These are phyloP conservation scores for Biscutella auriculata DNA, from an alignment of 441 rosid genomes.

Conservation along the genomic window DNA sequence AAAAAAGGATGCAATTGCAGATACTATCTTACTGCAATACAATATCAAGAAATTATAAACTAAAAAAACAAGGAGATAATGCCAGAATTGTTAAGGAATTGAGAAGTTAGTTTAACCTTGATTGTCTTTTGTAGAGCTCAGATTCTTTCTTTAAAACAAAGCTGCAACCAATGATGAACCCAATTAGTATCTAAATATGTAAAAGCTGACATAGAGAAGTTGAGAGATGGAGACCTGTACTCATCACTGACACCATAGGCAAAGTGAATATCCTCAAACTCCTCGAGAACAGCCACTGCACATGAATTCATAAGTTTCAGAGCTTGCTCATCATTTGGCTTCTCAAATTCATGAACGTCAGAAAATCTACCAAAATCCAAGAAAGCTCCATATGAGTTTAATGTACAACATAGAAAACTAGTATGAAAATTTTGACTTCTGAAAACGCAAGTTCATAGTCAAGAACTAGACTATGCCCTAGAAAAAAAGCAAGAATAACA, in stretches of 20 bases:
- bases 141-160: conserved; percentile 64
- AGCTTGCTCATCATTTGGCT: conserved; percentile 82
- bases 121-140: conserved; percentile 43
- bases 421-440: background rate
- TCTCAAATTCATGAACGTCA: conserved; percentile 77
- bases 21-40: conserved; percentile 45
- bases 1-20: conserved; percentile 66
- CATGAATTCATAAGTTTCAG: conserved; percentile 91
- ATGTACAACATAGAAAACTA: conserved; percentile 9
- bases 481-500: too few relatives aligned
- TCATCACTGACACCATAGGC: conserved; percentile 90
- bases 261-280: conserved; percentile 54
- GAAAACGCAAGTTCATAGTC: background rate
- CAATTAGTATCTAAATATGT: conserved; percentile 9
- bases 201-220: background rate
- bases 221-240: conserved; percentile 47
- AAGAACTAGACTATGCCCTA: too few relatives aligned
- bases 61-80: background rate
- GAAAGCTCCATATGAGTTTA: conserved; percentile 17
- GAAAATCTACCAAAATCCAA: conserved; percentile 60
- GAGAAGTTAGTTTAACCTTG: conserved; percentile 35
- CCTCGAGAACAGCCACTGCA: conserved; percentile 60
- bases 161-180: conserved; percentile 33
- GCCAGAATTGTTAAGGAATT: background rate
- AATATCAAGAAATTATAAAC: background rate